Base-by-base conservation (phyloP, 1,284 basidiomycete genomes). In the Ustilago crameri region DNA sequence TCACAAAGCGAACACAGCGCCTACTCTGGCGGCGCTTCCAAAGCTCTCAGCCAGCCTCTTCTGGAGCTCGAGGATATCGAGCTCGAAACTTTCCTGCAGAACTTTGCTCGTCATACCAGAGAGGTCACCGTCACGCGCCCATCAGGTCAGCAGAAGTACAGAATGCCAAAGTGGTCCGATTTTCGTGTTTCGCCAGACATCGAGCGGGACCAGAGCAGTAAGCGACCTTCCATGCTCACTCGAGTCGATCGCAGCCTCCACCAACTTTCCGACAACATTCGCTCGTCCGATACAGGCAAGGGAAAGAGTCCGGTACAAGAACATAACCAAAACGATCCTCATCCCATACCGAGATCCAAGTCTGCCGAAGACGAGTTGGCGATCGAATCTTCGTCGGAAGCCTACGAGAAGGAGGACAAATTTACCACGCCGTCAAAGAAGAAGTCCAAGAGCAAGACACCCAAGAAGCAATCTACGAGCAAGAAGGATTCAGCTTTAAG, bases 141-240 rank as follows among this genome's bases (percentile, higher is more conserved):
- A 4, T 45, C 52, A 3, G 56, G 55, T 5, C 50, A 30, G 37
- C 63, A 75, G 24, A 72, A 69, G 51, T 59, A 70, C 23, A 57
- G 81, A 24, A 80, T 83, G 80, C 81, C 81, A 10, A 62, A 76
- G 35, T 82, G 80, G 80, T 66, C 72, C 23, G 81, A 83, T 57
- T 83, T 83, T 58, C 62, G 62, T 8, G 73, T 82, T 30, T 74
- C 78, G 2, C 70, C 78, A 1, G 65, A 72, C 20, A 78, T 73
- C 3, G 51, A 62, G 1, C 34, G 38, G 12, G 38, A 22, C 23
- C 41, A 37, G 3, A 41, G 20, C 17, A 69, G 45, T 32, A 67
- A 58, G 64, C 64, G 64, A 14, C 73, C 66, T 14, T 65, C 57
- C 17, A 70, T 75, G 69, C 74, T 83, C 9, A 74, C 66, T 14